A percentile compares a stretch with the other conserved stretches of the same genome.
phyloP scores from a whole-genome alignment of 768 basidiomycete genomes.

The Russula earlei region DNA sequence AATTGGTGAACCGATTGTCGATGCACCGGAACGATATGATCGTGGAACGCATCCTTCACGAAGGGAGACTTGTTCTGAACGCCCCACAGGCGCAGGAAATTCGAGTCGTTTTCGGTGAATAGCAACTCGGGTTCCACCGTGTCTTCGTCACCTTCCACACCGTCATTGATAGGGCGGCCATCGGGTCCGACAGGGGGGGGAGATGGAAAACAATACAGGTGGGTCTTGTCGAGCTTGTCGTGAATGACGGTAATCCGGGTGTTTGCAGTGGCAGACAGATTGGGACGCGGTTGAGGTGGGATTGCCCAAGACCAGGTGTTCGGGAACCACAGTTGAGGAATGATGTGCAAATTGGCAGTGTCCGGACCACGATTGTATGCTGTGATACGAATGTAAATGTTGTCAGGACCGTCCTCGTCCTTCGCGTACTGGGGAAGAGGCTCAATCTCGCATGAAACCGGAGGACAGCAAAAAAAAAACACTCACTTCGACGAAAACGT shows the following conservation, averaged over 20 bases:
- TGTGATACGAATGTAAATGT: constrained; percentile 87
- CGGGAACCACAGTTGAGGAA: constrained; percentile 95
- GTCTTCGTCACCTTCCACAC: constrained; percentile 54
- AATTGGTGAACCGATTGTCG: constrained; percentile 40
- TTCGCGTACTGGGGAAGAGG: constrained; percentile 79
- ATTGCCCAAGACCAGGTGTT: constrained; percentile 97
- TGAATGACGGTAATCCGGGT: constrained; percentile 66
- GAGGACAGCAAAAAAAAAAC: neutral
- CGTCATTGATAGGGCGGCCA: constrained; percentile 38
- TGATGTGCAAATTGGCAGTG: constrained; percentile 83
- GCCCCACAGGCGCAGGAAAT: constrained; percentile 84
- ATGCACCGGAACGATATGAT: constrained; percentile 87
- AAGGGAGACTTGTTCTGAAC: constrained; percentile 75
- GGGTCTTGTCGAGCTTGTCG: constrained; percentile 60
- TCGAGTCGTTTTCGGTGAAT: constrained; percentile 97
- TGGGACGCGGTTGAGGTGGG: constrained; percentile 57
- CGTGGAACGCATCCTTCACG: constrained; percentile 97
- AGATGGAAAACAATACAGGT: constrained; percentile 84
- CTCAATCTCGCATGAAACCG: neutral
- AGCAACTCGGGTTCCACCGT: constrained; percentile 75
- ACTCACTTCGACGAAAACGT: constrained; percentile 91
- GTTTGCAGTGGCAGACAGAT: constrained; percentile 44
- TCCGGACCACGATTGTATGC: constrained; percentile 96
- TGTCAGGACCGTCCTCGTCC: constrained; percentile 85
- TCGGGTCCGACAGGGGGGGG: constrained; percentile 80